Evolutionary conservation across 345 rosid species (phyloP), one percentile per base, ranked within the genome.

Genomic region (Nasturtium officinale): DNA sequence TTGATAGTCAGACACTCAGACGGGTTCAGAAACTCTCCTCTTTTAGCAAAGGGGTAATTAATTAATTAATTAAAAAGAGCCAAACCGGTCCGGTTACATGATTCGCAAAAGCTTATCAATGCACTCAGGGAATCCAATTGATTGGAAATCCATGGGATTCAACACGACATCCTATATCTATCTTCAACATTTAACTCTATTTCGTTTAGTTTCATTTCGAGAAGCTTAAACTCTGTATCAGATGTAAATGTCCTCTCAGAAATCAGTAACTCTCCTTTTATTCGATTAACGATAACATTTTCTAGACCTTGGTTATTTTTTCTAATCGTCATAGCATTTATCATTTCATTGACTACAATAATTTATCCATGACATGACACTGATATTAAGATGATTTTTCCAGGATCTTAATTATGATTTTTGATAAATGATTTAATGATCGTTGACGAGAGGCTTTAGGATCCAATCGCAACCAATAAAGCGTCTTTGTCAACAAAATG

Each of bases 401-500:
- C 74, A 11, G 4, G 56, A 75, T 67, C 18, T 0, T 52, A 61
- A 67, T 75, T 15, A 67, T 67, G 68, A 54, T 52, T 60, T 30
- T 55, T 10, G 13, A 75, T 60, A 63, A 61, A 52, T 75, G 51
- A 75, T 68, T 68, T n/a, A 50, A 11, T 67, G 30, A 67, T 67
- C 57, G 74, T 75, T 75, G 74, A 75, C 78, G 12, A 75, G 17
- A 42, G 42, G 9, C 46, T 47, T 48, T 26, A 67, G 37, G 69
- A 67, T 75, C 74, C 63, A 67, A 67, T 67, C n/a, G 63, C 50
- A 42, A 67, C 48, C 68, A 60, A 60, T 21, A 67, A 57, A 67
- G 32, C 28, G 73, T 29, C 40, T 21, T 51, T 67, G 50, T 40
- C 69, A 75, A 3, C 21, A 30, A 42, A 30, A 60, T 52, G 30